Conservation (phyloP, 306 rosid genomes). For the Phaseolus lunatus region DNA sequence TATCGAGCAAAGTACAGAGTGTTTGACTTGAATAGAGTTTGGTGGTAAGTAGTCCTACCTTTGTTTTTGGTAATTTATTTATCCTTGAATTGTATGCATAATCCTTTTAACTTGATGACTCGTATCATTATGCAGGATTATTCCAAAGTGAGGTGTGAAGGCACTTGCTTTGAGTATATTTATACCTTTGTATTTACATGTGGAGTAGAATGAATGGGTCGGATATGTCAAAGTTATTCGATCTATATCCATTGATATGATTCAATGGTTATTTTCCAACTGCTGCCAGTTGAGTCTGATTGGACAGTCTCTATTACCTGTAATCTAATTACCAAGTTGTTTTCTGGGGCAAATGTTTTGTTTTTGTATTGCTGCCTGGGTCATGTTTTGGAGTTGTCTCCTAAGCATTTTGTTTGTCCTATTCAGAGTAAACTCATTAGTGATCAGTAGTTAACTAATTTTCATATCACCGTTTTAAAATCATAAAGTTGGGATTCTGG, state of each 20-base stretch:
- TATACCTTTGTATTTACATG: conserved; percentile 55
- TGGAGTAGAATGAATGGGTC: conserved; percentile 61
- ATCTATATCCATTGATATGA: conserved; percentile 51
- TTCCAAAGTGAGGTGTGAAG: conserved; percentile 54
- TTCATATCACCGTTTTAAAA: not conserved
- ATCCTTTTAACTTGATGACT: conserved; percentile 30
- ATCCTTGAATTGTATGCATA: conserved; percentile 6
- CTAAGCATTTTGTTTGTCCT: conserved; percentile 13
- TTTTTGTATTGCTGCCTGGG: conserved; percentile 42
- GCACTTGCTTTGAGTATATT: conserved; percentile 53
- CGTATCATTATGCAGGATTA: conserved; percentile 54
- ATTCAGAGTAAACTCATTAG: not conserved
- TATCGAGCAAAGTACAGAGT: conserved; percentile 81
- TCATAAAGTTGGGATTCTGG: not conserved
- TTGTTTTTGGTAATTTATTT: conserved; percentile 30
- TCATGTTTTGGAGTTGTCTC: conserved; percentile 42
- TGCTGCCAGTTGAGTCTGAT: conserved; percentile 57
- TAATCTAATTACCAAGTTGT: conserved; percentile 44
- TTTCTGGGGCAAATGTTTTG: conserved; percentile 44
- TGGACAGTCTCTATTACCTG: conserved; percentile 45
- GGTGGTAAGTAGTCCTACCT: conserved; percentile 48
- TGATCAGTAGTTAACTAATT: not conserved
- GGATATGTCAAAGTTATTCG: conserved; percentile 48
- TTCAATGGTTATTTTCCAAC: conserved; percentile 47
- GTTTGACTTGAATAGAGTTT: conserved; percentile 56